Percentiles rank a stretch among this genome's conserved stretches.
These are phyloP conservation scores for Neonectria ditissima DNA, from an alignment of 2,329 filamentous ascomycete species.

Conservation along the genomic window DNA sequence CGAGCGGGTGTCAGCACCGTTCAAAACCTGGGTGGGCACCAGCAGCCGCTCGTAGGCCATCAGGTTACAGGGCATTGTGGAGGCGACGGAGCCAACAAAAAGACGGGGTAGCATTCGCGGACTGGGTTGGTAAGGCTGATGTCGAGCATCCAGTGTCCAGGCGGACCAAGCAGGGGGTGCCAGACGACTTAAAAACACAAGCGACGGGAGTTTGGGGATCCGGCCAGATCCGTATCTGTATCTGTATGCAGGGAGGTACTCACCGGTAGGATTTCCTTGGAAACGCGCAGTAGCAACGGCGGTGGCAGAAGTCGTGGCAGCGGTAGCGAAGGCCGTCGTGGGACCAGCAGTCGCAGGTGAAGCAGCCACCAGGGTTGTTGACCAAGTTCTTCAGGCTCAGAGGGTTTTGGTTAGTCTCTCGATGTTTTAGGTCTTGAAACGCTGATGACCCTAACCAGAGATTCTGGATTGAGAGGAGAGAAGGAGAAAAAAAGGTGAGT, in stretches of 20 bases:
- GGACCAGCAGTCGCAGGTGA: constrained; percentile 11
- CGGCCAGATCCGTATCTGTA: constrained; percentile 5
- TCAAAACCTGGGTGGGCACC: constrained; percentile 17
- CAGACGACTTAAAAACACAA: constrained; percentile 26
- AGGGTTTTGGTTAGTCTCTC: constrained; percentile 9
- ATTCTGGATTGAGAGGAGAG: constrained; percentile 10
- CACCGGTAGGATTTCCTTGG: constrained; percentile 11
- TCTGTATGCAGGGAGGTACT: constrained; percentile 3
- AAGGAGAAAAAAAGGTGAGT: neutral
- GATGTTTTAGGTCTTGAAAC: constrained; percentile 12
- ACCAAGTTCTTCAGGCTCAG: constrained; percentile 5
- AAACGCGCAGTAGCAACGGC: constrained; percentile 6
- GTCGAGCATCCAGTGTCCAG: constrained; percentile 11
- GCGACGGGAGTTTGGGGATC: constrained; percentile 15
- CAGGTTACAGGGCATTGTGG: constrained; percentile 23
- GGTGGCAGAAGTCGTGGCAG: neutral
- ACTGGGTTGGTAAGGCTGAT: constrained; percentile 37
- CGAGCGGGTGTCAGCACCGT: constrained; percentile 22
- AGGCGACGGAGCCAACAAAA: constrained; percentile 28
- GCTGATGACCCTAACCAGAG: constrained; percentile 10
- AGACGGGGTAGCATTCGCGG: constrained; percentile 28
- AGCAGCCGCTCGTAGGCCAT: constrained; percentile 27
- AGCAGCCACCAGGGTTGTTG: constrained; percentile 15
- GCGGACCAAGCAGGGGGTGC: constrained; percentile 22
- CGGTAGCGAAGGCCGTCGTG: neutral